phyloP scores from a whole-genome alignment of 2,329 filamentous ascomycete species.

The Colletotrichum destructivum region DNA sequence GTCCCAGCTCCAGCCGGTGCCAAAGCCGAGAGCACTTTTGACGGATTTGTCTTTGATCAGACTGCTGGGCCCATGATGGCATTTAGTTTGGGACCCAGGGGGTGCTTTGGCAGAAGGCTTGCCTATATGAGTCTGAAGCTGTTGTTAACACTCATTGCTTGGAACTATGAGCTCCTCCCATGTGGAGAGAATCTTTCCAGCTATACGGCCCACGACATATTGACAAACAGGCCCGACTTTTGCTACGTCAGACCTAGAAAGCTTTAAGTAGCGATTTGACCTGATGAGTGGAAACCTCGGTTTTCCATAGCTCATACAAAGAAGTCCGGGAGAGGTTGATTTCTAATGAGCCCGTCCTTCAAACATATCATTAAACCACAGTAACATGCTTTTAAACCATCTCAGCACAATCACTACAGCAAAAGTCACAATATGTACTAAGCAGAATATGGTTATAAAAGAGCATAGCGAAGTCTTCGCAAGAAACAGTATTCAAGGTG shows the following conservation, averaged over 20 bases:
- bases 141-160: conserved; percentile 53
- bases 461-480: too few relatives aligned
- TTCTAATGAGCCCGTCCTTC: too few relatives aligned
- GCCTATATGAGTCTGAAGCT: conserved; percentile 54
- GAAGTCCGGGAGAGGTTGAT: too few relatives aligned
- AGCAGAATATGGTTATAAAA: too few relatives aligned
- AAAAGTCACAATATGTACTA: too few relatives aligned
- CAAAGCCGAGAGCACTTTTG: conserved; percentile 11
- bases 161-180: conserved; percentile 53
- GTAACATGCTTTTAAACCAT: too few relatives aligned
- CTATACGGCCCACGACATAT: not conserved
- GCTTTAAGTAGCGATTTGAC: not conserved
- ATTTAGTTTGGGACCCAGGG: conserved; percentile 54
- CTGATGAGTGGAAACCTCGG: too few relatives aligned
- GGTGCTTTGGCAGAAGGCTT: conserved; percentile 56
- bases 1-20: conserved; percentile 13
- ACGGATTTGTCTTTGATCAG: conserved; percentile 46
- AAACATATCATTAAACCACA: too few relatives aligned
- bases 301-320: too few relatives aligned
- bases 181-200: not conserved
- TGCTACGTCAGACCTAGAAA: not conserved
- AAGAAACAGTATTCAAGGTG: too few relatives aligned
- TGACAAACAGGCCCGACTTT: not conserved
- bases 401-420: too few relatives aligned
- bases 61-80: conserved; percentile 53